Evolutionary conservation across 2,329 filamentous ascomycete species (phyloP), one percentile per base, ranked within the genome.

Genomic region (Bipolaris zeicola): DNA sequence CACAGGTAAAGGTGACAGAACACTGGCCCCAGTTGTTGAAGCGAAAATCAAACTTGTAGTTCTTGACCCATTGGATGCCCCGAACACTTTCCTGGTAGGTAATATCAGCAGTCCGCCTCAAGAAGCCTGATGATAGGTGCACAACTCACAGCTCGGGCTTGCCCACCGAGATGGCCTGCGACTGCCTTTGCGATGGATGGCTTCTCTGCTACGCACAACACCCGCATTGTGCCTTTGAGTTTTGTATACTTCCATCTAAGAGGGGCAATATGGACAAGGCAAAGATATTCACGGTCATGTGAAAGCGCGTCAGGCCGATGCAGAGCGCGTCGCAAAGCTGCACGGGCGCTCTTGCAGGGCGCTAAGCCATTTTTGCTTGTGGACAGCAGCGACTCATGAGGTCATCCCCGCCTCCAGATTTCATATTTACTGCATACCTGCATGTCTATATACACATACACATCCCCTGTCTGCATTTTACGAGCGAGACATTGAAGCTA

Each of bases 121-220:
- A 24, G 16, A 13, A 10, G 34, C n/a, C n/a, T 28, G 34, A 31
- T 31, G 33, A 24, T 22, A 13, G 37, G n/a, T 26, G 8, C 16
- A 5, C 36, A 34, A 49, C 70, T 54, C 60, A 96, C 92, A 52
- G 86, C 88, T 74, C 86, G 84, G 56, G 88, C 82, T 45, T 91
- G 91, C 47, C 95, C 94, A 31, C 90, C 90, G 26, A 99, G 84
- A 80, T 98, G 94, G 55, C 87, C 86, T 37, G 95, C 91, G 47
- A 99, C 94, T 36, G 94, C 92, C 78, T 95, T 97, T 55, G 95
- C 92, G 61, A 99, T 97, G 39, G 94, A 96, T 34, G 92, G 92
- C 83, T 99, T 93, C 77, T 93, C 89, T 58, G 89, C 90, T 64
- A 93, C 89, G 72, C 89, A 92, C 50, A 93, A 80, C 57, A 92